Conservation (phyloP, 768 basidiomycete genomes). For the Russula abietina region DNA sequence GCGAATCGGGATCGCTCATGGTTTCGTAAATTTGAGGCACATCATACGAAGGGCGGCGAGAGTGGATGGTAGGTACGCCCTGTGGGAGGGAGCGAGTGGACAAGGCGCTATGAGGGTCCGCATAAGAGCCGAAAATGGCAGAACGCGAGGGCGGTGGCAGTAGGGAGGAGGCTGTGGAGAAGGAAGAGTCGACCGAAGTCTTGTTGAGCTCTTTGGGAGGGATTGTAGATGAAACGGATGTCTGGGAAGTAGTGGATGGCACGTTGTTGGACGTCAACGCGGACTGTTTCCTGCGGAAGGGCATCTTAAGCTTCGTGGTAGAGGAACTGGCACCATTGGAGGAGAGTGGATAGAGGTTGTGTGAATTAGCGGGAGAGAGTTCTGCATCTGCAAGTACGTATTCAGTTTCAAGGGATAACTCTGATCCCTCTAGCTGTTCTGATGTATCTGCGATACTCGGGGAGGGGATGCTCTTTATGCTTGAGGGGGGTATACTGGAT, state of each 20-base stretch:
- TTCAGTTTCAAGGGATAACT: conserved; percentile 21
- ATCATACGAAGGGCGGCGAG: conserved; percentile 6
- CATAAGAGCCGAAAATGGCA: conserved; percentile 56
- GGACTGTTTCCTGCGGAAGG: conserved; percentile 36
- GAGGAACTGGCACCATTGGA: conserved; percentile 29
- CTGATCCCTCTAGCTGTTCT: conserved; percentile 10
- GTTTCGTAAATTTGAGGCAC: conserved; percentile 23
- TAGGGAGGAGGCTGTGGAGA: conserved; percentile 38
- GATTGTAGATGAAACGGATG: conserved; percentile 28
- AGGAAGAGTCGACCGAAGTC: conserved; percentile 37
- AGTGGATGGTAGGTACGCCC: conserved; percentile 19
- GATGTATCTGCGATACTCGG: conserved; percentile 17
- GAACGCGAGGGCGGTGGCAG: conserved; percentile 60
- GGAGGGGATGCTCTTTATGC: conserved; percentile 2
- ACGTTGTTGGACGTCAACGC: conserved; percentile 23
- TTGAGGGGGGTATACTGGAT: conserved; percentile 5
- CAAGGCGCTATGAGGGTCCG: conserved; percentile 43
- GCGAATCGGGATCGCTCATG: conserved; percentile 24
- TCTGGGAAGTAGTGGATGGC: conserved; percentile 31
- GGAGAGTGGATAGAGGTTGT: conserved; percentile 4
- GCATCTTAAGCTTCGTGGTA: conserved; percentile 42
- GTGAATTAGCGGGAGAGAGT: conserved; percentile 10
- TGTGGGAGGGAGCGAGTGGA: conserved; percentile 63
- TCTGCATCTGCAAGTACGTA: conserved; percentile 22
- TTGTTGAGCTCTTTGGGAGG: conserved; percentile 3